Evolutionary conservation across 768 basidiomycete species (phyloP), one percentile per base, ranked within the genome.

Genomic region (Boletus rubescentipes): DNA sequence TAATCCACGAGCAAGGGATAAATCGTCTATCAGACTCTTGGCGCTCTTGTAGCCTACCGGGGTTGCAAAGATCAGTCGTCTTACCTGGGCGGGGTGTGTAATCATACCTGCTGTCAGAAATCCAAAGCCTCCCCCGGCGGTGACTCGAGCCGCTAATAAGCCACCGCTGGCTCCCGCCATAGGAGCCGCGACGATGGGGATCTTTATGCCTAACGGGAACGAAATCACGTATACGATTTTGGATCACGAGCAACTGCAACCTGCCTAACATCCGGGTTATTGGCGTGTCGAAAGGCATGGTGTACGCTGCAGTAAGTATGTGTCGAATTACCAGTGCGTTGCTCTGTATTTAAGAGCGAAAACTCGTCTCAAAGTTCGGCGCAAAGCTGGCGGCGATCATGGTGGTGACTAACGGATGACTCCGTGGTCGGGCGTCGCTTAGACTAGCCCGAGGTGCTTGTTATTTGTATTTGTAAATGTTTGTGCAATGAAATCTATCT

Each of bases 131-230:
- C 91, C 91, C 9, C 74, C 89, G 3, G 77, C 75, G 18, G 81
- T 77, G 31, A 88, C 85, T 50, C 81, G 75, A 5, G 84, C 82
- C 23, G 85, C 84, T 20, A 86, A 65, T 18, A 67, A 67, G 43
- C 85, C 88, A 43, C 86, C 85, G 52, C 82, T 78, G 4, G 81
- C 88, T 14, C 81, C 82, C 1, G 84, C 84, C 90, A 92, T 92
- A 1, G 89, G 80, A 1, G 83, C 82, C 16, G 75, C 73, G 5
- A 91, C 72, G 38, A 91, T 67, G 23, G 90, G 90, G 16, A 78
- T 75, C 44, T 75, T 70, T 29, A 85, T 73, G 36, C 75, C 87
- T 87, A 55, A 4, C 36, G 20, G 37, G n/a, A 21, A 37, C 5
- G 21, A 37, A 12, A 15, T 59, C 44, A 51, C 11, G 4, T 9